Percentiles rank a stretch among this genome's conserved stretches.
Conservation (phyloP, 2,329 filamentous ascomycete species). For the Alternaria triticina region DNA sequence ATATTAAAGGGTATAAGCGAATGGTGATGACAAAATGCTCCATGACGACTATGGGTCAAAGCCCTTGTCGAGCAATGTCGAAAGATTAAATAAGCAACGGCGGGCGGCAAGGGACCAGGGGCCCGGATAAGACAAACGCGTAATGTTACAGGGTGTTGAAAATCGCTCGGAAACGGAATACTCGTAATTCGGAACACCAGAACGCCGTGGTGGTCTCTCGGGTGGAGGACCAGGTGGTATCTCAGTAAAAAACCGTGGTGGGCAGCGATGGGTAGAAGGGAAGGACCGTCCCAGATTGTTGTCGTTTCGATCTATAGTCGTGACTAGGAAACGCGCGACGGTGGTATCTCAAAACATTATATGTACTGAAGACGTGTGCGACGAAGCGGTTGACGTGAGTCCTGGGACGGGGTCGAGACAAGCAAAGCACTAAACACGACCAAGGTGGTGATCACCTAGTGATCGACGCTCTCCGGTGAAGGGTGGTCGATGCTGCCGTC, state of each 20-base stretch:
- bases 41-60: conserved; percentile 25
- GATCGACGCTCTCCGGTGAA: conserved; percentile 55
- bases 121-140: conserved; percentile 11
- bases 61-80: conserved; percentile 24
- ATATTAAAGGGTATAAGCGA: conserved; percentile 47
- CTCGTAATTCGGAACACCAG: conserved; percentile 31
- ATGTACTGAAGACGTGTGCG: conserved; percentile 8
- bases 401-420: conserved; percentile 11
- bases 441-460: conserved; percentile 26
- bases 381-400: background rate
- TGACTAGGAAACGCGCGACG: conserved; percentile 38
- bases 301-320: conserved; percentile 31
- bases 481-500: conserved; percentile 58
- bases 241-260: conserved; percentile 24
- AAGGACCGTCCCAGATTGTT: conserved; percentile 38
- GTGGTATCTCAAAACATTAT: conserved; percentile 46
- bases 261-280: conserved; percentile 40
- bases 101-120: conserved; percentile 8
- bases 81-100: conserved; percentile 12
- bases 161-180: conserved; percentile 35
- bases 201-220: conserved; percentile 25
- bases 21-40: conserved; percentile 37
- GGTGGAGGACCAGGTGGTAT: conserved; percentile 25
- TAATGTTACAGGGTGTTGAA: conserved; percentile 42
- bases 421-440: conserved; percentile 7